phyloP scores from a whole-genome alignment of 1,284 basidiomycete genomes.

The Rhodotorula mucilaginosa region DNA sequence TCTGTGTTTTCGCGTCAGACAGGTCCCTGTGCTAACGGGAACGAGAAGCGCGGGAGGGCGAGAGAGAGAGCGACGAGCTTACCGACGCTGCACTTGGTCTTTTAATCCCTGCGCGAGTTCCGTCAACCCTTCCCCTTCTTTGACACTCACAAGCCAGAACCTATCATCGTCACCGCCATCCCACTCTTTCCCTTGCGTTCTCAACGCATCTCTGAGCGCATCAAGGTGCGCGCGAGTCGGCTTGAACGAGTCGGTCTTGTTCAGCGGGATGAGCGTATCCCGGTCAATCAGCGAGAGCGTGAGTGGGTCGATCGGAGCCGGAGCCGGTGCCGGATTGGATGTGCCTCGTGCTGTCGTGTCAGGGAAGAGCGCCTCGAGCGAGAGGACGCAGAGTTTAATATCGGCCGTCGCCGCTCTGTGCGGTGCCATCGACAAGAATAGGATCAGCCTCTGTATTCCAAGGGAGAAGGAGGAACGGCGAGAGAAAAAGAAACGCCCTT shows the following conservation, averaged over 20 bases:
- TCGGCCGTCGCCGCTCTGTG: constrained; percentile 64
- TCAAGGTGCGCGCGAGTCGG: background rate
- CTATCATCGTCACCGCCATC: constrained; percentile 43
- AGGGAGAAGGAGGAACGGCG: constrained; percentile 45
- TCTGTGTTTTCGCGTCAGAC: constrained; percentile 7
- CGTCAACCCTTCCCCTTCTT: constrained; percentile 59
- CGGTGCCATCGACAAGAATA: too few relatives aligned
- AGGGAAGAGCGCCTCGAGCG: constrained; percentile 57
- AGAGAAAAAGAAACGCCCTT: constrained; percentile 5
- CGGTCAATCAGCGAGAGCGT: constrained; percentile 36
- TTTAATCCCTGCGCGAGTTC: constrained; percentile 63
- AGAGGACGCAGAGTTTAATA: constrained; percentile 71
- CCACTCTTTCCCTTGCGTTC: constrained; percentile 20
- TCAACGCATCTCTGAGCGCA: background rate
- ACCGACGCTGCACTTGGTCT: constrained; percentile 59
- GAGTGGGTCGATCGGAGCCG: constrained; percentile 22
- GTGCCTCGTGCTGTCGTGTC: background rate
- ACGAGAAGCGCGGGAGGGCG: too few relatives aligned
- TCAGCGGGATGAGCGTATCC: constrained; percentile 37
- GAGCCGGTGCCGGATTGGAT: background rate
- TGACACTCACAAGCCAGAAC: constrained; percentile 57
- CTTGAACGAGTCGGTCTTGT: constrained; percentile 33
- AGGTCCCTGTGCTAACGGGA: background rate
- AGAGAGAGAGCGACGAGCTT: constrained; percentile 26
- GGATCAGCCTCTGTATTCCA: constrained; percentile 17